Evolutionary conservation across 2,329 filamentous ascomycete species (phyloP).

Genomic region (Incumbomyces lentus): DNA sequence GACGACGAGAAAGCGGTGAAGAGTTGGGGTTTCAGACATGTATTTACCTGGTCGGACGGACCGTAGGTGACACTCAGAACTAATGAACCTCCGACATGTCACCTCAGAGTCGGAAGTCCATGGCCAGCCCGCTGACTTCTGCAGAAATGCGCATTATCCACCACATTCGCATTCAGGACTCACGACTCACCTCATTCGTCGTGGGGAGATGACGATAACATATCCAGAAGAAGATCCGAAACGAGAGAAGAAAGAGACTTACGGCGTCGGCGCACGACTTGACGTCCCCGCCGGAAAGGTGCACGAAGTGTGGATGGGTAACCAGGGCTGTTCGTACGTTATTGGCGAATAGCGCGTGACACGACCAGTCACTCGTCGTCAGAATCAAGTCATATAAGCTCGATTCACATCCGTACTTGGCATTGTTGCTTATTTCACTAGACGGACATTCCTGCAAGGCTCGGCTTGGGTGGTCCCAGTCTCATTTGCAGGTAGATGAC

Average conservation of each 20-base stretch:
- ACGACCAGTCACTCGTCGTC: neutral
- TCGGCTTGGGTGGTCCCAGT: too few species aligned
- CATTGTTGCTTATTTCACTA: too few species aligned
- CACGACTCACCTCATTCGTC: slow-evolving; percentile 51
- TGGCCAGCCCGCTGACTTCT: neutral
- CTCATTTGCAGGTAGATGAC: too few species aligned
- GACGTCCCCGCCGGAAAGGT: slow-evolving; percentile 47
- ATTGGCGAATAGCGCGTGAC: slow-evolving; percentile 3
- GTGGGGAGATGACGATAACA: slow-evolving; percentile 46
- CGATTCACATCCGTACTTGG: too few species aligned
- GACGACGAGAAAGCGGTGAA: slow-evolving; percentile 46
- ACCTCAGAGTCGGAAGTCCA: neutral
- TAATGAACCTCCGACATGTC: too few species aligned
- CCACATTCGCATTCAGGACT: slow-evolving; percentile 46
- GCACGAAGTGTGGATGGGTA: slow-evolving; percentile 54
- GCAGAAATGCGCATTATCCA: slow-evolving; percentile 48
- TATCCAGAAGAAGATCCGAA: slow-evolving; percentile 48
- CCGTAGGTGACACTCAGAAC: slow-evolving; percentile 33
- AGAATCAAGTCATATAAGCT: too few species aligned
- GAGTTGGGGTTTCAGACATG: slow-evolving; percentile 48
- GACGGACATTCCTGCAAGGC: too few species aligned
- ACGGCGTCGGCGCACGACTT: slow-evolving; percentile 43
- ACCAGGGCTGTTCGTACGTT: slow-evolving; percentile 22
- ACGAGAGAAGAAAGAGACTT: slow-evolving; percentile 42
- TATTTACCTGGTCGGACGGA: slow-evolving; percentile 53